These are phyloP conservation scores for Citrus mangshanensis DNA, from an alignment of 345 rosid species.

Conservation along the genomic window DNA sequence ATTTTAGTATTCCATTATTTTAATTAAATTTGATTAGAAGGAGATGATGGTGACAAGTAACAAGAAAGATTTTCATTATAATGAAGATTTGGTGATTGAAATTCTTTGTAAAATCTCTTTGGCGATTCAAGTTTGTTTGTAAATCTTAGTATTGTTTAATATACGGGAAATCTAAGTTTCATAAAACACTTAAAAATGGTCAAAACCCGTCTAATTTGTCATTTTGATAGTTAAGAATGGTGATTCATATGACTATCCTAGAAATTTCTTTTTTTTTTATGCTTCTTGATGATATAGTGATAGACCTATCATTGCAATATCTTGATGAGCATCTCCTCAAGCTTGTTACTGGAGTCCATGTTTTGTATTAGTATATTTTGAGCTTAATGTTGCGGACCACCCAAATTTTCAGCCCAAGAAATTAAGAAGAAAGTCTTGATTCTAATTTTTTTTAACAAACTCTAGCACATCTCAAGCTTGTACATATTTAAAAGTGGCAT, in stretches of 20 bases:
- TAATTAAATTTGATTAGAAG: too few species aligned
- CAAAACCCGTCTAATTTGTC: neutral
- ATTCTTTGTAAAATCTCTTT: neutral
- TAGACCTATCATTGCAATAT: neutral
- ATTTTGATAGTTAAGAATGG: neutral
- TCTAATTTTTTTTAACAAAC: too few species aligned
- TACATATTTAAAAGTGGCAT: too few species aligned
- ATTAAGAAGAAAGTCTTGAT: too few species aligned
- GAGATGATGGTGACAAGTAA: too few species aligned
- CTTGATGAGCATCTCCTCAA: neutral
- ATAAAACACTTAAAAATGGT: neutral
- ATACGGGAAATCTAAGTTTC: too few species aligned
- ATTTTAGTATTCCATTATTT: too few species aligned
- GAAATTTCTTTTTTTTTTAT: neutral
- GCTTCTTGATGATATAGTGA: neutral
- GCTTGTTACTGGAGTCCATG: neutral
- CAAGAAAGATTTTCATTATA: too few species aligned
- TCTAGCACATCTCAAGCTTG: too few species aligned
- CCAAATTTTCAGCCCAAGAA: too few species aligned
- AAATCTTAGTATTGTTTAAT: neutral
- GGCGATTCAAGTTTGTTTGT: neutral
- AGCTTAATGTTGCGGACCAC: neutral
- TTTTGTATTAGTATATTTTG: neutral
- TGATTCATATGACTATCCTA: too few species aligned
- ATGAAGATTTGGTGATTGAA: too few species aligned